Base-by-base conservation (phyloP, 75 land plant genomes). In the Adiantum capillusveneris region DNA sequence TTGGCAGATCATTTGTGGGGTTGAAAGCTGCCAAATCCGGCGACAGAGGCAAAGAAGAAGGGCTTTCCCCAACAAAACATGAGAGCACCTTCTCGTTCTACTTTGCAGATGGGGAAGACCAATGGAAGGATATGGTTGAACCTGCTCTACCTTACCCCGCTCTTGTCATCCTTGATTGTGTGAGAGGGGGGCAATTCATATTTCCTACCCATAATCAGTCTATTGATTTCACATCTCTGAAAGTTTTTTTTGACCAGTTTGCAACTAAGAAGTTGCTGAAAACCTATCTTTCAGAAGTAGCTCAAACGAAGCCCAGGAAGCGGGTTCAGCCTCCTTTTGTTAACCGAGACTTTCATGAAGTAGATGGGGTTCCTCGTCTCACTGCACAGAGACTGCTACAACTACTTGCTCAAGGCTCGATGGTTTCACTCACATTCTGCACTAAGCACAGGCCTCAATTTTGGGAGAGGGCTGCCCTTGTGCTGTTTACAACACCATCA, bases 281-380 rank as follows among this genome's bases (percentile, higher is more conserved):
- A 64, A 76, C 74, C 66, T 71, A 64, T 53, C 72, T 24, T 3
- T 84, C 82, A 20, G 84, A 67, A 25, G 48, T 68, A 53, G 22
- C 46, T 53, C 41, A 70, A 44, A 9, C 11, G 17, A 69, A 45
- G 64, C 58, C 67, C 5, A 78, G 75, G 53, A 70, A 75, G 29
- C 44, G 64, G 44, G 53, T 68, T 19, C 24, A 27, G 12, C 87
- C 92, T 24, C 84, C 92, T 43, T 79, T 84, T 81, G 84, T 81
- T 36, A 84, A 87, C 66, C 53, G 73, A 44, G 84, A 84, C 76
- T 81, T 84, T 48, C 82, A 74, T 74, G 84, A 87, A 59, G 44
- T 58, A 45, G 71, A 76, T 70, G 72, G 74, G 27, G 69, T 84
- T 9, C 92, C 92, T 48, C 64, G 50, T 25, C 70, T 84, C 19